Evolutionary conservation across 495 filamentous ascomycete species (phyloP), one percentile per base, ranked within the genome.

Genomic region (Hypoxylon fuscum): DNA sequence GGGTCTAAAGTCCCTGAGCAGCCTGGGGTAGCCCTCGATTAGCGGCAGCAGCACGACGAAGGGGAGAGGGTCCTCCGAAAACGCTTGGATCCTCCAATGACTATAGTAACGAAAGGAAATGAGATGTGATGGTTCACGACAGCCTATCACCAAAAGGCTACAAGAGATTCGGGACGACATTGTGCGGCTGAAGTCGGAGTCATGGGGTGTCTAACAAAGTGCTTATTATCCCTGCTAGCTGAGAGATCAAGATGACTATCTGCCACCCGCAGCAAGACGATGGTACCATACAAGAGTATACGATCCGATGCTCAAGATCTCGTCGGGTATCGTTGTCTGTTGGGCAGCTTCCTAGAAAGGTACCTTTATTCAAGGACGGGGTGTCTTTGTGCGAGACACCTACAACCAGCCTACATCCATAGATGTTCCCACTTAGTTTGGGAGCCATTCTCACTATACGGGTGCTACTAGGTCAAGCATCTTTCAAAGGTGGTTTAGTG

Each of bases 141-240:
- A 25, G n/a, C 37, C 55, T 51, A 40, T 52, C 41, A 31, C 20
- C 12, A 29, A 15, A 34, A 52, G 41, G 22, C 20, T 25, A 21
- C 20, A 22, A 40, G 14, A 20, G 47, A 38, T 21, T 23, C 12
- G 31, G 20, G 31, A 29, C 11, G 11, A 9, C 18, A 20, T 23
- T 12, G 38, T 62, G 54, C 60, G 54, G 60, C 60, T 64, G 60
- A 58, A 57, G 20, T n/a, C n/a, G n/a, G n/a, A n/a, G n/a, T n/a
- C 21, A 46, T 38, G 31, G 38, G 25, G 18, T 31, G 37, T 10
- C 17, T 15, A 21, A 34, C 15, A 53, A 22, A 25, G 27, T 27
- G 11, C 34, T 15, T 15, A 47, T 43, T 22, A 23, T 23, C 54
- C 60, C 35, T 58, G 53, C 40, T 38, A 53, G 52, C 46, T 57